Evolutionary conservation across 768 basidiomycete genomes (phyloP).

Genomic region (Serpula lacrymans): DNA sequence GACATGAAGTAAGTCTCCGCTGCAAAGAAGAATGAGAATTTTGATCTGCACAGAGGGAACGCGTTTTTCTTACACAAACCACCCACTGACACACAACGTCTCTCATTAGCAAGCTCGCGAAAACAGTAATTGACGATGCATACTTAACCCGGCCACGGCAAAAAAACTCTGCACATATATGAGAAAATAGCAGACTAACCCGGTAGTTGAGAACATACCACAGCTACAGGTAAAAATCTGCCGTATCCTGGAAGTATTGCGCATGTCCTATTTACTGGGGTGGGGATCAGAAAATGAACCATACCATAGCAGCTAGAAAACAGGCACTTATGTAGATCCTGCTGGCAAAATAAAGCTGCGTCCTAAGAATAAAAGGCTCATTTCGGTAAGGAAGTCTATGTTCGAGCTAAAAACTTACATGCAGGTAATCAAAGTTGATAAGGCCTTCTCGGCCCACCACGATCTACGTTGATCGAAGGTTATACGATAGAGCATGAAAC

Average conservation of each 20-base stretch:
- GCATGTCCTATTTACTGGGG: not conserved
- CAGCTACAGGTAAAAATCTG: not conserved
- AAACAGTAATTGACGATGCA: not conserved
- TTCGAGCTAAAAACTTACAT: too few species aligned
- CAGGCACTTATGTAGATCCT: slow-evolving; percentile 1
- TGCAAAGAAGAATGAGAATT: too few species aligned
- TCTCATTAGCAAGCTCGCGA: not conserved
- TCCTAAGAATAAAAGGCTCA: not conserved
- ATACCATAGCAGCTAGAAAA: not conserved
- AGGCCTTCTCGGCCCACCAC: not conserved
- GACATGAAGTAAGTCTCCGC: too few species aligned
- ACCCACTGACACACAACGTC: not conserved
- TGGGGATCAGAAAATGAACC: not conserved
- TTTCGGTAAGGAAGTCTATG: too few species aligned
- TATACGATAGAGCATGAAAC: not conserved
- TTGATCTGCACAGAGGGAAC: too few species aligned
- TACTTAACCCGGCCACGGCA: not conserved
- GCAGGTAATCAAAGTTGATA: not conserved
- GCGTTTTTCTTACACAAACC: too few species aligned
- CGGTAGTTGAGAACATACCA: not conserved
- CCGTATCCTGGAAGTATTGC: not conserved
- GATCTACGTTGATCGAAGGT: not conserved
- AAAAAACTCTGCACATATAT: not conserved
- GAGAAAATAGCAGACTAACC: not conserved
- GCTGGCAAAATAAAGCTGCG: slow-evolving; percentile 3